phyloP scores from a whole-genome alignment of 176 grass and related monocot species.

The Musa acuminata region DNA sequence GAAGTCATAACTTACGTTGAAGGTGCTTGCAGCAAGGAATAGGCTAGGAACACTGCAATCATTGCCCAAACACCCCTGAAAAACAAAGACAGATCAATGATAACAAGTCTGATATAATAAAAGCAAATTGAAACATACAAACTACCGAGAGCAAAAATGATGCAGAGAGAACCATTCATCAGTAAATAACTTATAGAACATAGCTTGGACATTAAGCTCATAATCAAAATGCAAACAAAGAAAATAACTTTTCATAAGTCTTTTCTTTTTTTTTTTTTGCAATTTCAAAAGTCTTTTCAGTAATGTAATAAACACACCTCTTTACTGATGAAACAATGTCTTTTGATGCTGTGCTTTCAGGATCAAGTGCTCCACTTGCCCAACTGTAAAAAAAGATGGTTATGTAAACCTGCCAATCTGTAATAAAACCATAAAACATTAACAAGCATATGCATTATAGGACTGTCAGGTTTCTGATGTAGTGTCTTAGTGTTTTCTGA shows the following conservation, averaged over 20 bases:
- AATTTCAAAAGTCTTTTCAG: not conserved
- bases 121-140: not conserved
- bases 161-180: not conserved
- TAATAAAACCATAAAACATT: not conserved
- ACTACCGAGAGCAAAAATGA: not conserved
- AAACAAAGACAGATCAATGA: constrained; percentile 3
- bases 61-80: constrained; percentile 88
- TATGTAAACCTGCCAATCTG: not conserved
- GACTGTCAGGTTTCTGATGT: not conserved
- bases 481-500: not conserved
- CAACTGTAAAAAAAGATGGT: constrained; percentile 38
- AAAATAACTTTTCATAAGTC: not conserved
- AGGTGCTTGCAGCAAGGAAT: constrained; percentile 99
- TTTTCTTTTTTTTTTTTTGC: no score
- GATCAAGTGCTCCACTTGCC: constrained; percentile 89
- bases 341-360: constrained; percentile 49
- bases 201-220: no score
- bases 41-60: constrained; percentile 94
- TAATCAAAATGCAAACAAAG: no score
- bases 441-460: not conserved
- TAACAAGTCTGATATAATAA: not conserved
- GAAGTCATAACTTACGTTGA: constrained; percentile 63
- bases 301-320: constrained; percentile 37
- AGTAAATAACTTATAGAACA: no score
- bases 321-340: constrained; percentile 67